Evolutionary conservation across 306 rosid species (phyloP).

Genomic region (Inga laurina): DNA sequence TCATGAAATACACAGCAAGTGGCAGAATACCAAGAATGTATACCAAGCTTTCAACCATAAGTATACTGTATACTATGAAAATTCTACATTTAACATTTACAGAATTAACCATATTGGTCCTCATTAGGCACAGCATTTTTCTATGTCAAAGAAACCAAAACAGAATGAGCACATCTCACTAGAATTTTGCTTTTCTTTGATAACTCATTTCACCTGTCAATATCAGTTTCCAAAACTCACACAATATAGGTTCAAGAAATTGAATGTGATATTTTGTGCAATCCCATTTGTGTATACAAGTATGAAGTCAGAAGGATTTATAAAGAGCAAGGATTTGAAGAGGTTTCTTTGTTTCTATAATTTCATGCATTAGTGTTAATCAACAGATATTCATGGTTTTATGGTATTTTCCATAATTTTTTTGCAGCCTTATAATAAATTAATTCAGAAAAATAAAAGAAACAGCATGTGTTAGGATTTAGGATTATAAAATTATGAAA

Average conservation of each 20-base stretch:
- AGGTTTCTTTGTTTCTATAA: slow-evolving; percentile 9
- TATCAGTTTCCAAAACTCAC: no score
- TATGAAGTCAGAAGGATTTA: not conserved
- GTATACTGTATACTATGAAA: not conserved
- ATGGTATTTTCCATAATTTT: not conserved
- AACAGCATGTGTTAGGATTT: not conserved
- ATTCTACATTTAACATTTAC: slow-evolving; percentile 6
- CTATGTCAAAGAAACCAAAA: not conserved
- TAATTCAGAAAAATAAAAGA: not conserved
- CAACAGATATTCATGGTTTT: no score
- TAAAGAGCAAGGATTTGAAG: slow-evolving; percentile 21
- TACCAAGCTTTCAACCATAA: not conserved
- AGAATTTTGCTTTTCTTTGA: not conserved
- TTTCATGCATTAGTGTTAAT: not conserved
- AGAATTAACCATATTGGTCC: slow-evolving; percentile 2
- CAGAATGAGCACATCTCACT: not conserved
- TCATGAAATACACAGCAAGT: slow-evolving; percentile 26
- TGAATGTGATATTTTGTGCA: not conserved
- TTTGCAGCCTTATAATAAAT: no score
- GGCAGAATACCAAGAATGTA: slow-evolving; percentile 12
- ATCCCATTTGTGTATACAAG: not conserved
- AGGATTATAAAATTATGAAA: not conserved
- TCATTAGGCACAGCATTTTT: not conserved
- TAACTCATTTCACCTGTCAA: no score
- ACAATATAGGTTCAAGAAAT: not conserved